Evolutionary conservation across 75 land plant genomes (phyloP).

Genomic region (Pinus taeda): DNA sequence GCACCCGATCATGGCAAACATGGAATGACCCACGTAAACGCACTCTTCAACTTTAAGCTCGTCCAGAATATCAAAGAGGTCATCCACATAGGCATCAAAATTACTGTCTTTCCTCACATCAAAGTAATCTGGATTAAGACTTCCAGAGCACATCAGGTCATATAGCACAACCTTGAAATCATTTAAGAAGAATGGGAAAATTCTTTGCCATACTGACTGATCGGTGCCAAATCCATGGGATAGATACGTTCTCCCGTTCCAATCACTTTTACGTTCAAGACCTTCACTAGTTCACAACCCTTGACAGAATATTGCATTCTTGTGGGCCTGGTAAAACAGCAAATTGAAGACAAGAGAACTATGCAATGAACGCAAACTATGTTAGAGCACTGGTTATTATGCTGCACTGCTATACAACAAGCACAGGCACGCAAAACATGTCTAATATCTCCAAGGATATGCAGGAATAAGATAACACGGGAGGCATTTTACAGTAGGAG

Average conservation of each 20-base stretch:
- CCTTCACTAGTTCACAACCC: constrained; percentile 25
- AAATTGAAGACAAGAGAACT: no score
- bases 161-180: constrained; percentile 55
- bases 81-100: constrained; percentile 66
- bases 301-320: neutral
- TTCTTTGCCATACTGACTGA: constrained; percentile 67
- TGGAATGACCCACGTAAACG: constrained; percentile 73
- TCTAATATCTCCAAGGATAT: no score
- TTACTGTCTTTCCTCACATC: constrained; percentile 52
- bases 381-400: no score
- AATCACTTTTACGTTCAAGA: constrained; percentile 56
- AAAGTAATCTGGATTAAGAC: constrained; percentile 66
- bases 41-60: constrained; percentile 50
- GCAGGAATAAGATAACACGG: no score
- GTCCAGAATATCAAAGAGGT: constrained; percentile 53
- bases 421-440: no score
- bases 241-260: constrained; percentile 41
- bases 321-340: no score
- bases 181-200: constrained; percentile 45
- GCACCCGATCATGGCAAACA: constrained; percentile 77
- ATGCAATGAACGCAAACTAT: no score
- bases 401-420: no score
- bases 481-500: no score
- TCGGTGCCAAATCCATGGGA: constrained; percentile 85
- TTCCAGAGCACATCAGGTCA: constrained; percentile 77